These are phyloP conservation scores for Cyclotella kingstonii DNA, from an alignment of 108 stramenopile species.

Conservation along the genomic window DNA sequence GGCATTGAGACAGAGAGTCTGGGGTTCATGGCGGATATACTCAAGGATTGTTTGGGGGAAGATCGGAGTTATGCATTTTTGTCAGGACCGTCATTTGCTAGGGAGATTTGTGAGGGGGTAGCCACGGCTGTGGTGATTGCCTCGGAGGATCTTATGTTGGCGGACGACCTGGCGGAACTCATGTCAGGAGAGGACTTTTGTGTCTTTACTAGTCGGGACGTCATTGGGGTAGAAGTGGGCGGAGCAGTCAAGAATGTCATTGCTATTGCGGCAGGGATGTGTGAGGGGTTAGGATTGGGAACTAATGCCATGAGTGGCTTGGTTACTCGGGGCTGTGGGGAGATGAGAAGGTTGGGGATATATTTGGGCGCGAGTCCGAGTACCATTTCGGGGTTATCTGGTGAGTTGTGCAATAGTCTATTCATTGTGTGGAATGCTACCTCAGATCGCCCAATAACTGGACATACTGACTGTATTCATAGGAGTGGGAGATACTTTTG, in stretches of 20 bases:
- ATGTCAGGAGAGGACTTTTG: conserved; percentile 83
- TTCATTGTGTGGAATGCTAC: neutral
- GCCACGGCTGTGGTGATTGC: conserved; percentile 96
- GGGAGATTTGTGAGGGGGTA: conserved; percentile 90
- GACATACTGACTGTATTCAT: too few relatives aligned
- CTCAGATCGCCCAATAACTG: too few relatives aligned
- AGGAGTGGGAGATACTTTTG: conserved; percentile 98
- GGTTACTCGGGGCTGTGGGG: conserved; percentile 93
- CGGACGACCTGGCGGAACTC: conserved; percentile 84
- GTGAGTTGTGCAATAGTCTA: conserved; percentile 43
- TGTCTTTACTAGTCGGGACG: conserved; percentile 86
- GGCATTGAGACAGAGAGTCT: conserved; percentile 92
- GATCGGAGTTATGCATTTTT: conserved; percentile 90
- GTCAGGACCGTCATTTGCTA: conserved; percentile 94
- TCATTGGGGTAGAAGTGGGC: conserved; percentile 95
- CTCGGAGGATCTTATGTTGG: conserved; percentile 83
- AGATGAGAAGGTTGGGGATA: conserved; percentile 92
- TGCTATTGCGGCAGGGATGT: conserved; percentile 97
- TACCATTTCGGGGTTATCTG: conserved; percentile 88
- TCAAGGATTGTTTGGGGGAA: conserved; percentile 79
- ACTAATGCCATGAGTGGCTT: conserved; percentile 96
- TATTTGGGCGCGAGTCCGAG: conserved; percentile 85
- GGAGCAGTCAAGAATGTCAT: conserved; percentile 98
- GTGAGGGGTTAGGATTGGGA: conserved; percentile 93
- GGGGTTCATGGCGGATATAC: conserved; percentile 93